Base-by-base conservation (phyloP, 2,329 filamentous ascomycete species). In the Monilinia vaccinii-corymbosi region DNA sequence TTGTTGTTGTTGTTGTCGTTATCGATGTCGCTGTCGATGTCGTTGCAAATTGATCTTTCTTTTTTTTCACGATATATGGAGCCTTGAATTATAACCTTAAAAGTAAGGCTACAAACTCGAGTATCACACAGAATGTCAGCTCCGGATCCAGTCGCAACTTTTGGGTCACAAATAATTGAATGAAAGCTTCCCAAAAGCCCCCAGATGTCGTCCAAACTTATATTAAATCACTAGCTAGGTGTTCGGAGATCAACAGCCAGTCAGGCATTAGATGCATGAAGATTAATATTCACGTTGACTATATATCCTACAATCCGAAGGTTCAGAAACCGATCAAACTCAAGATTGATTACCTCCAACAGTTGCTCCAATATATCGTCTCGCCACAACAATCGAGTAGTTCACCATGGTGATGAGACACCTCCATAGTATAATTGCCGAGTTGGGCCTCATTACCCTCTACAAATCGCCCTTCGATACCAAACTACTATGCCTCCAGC, bases 401-500 rank as follows among this genome's bases (percentile, higher is more conserved):
- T 16, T 36, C 42, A 58, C 60, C 53, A 70, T 70, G 68, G 61
- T 65, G 21, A 59, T 61, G n/a, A 62, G 48, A 51, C 64, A 62
- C 32, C 21, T 67, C 16, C 21, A 51, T n/a, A 23, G 21, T 13
- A 55, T 61, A 45, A 58, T 73, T 34, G 70, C 72, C 16, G 78
- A 81, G 67, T 65, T 77, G n/a, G 79, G 79, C 53, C 66, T 82
- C 21, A 63, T 71, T 16, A 74, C 78, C 8, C 68, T 82, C 32
- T 68, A 73, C 64, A 57, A 64, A 31, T 76, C 78, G 0, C 64
- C 73, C 6, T 68, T 67, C 50, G 82, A 86, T 68, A 75, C 79
- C 62, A 82, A 84, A 65, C 72, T 86, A 2, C 78, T 86, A 23
- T 82, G 79, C 62, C 62, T 78, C 6, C 80, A 83, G 65, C 80